Evolutionary conservation across 1,139 yeast genomes (phyloP), one percentile per base, ranked within the genome.

Genomic region (Kurtzmaniella quercitrusa): DNA sequence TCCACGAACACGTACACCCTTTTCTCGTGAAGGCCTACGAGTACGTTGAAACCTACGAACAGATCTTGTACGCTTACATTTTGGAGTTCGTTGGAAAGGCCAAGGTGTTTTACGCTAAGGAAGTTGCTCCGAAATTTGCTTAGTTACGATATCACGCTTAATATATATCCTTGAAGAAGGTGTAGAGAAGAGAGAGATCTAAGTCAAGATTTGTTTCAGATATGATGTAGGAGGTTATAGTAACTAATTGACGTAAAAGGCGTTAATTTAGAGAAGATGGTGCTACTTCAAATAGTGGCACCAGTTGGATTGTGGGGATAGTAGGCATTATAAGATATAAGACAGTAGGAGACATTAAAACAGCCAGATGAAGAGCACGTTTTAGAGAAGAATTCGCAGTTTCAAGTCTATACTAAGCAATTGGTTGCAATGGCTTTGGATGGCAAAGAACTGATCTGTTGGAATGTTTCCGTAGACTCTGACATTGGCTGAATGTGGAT

Each of bases 41-140:
- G 51, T 54, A 52, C 42, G 52, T 68, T 46, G 74, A 68, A 53
- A 40, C 64, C 39, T 53, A 55, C 39, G 74, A 69, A 51, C 50
- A 54, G 40, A 56, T 65, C 37, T 56, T 57, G 36, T 54, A 55
- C 43, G 63, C 60, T 39, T 53, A 54, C 29, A 43, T 54, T 8
- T 43, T 52, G 25, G 48, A 50, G 12, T 51, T 51, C 33, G 59
- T 52, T 45, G 53, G 42, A 31, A 47, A 50, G 41, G 52, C 46
- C 27, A 46, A 52, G 49, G 47, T 41, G 24, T 42, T 51, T 17
- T 53, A 49, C 40, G 46, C 41, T 36, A 41, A 43, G 24, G 44
- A 53, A 37, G 51, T 52, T 41, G 55, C 52, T 31, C 50, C 51
- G 24, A 48, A 47, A 44, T 43, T 39, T 42, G 44, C 37, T 39